Base-by-base conservation (phyloP, 768 basidiomycete genomes). In the Tricholoma sp. region DNA sequence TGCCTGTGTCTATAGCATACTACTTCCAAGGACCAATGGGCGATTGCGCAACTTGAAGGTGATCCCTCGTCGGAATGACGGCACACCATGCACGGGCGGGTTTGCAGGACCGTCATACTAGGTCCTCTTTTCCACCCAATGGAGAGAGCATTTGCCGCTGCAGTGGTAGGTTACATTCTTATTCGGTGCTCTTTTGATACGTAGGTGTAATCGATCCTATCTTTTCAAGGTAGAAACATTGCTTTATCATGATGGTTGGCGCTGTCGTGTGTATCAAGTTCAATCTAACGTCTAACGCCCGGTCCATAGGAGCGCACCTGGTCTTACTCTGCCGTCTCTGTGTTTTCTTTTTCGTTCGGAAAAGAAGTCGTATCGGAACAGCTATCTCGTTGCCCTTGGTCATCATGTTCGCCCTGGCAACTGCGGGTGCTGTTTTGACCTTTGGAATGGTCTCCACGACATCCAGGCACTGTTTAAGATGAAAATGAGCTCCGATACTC, bases 241-340 rank as follows among this genome's bases (percentile, higher is more conserved):
- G 11, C 46, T 56, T 18, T 56, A 56, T 56, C n/a, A n/a, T n/a
- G n/a, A n/a, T n/a, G 55, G 55, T 50, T 14, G 9, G 55, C 19
- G 31, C 21, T 14, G 31, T 27, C 12, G 18, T 47, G 22, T 5
- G 31, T 49, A 2, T 19, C 10, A 4, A n/a, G n/a, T n/a, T n/a
- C n/a, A 2, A n/a, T 39, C 11, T 16, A 3, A 32, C n/a, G 8
- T 12, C 31, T 37, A 50, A 18, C 24, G 29, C 19, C 4, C 12
- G 5, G 12, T 9, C 24, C 24, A 29, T 22, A 57, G 51, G 50
- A 21, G 32, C 31, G 10, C 51, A 57, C n/a, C 34, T 39, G 14
- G 31, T 57, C 16, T 51, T 57, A 16, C 52, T 57, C 32, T 57
- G 39, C n/a, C n/a, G n/a, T 31, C 37, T 39, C 5, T 71, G 69